Percentiles rank a stretch among this genome's conserved stretches.
Conservation (phyloP, 2,329 filamentous ascomycete species). For the Neurospora crassa region DNA sequence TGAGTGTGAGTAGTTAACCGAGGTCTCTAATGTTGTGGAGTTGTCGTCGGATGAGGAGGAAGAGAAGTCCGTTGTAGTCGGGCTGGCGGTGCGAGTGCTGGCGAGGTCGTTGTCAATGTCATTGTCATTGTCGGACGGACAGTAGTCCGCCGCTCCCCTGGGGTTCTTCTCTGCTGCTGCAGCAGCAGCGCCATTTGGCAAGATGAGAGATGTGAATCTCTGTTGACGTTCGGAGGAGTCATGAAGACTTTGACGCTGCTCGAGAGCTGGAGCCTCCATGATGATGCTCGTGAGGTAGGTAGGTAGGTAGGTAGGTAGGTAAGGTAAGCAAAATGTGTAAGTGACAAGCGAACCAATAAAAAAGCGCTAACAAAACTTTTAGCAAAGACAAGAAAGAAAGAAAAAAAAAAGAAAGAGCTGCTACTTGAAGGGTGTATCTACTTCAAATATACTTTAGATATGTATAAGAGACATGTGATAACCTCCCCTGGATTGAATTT, state of each 20-base stretch:
- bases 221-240: not conserved
- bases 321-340: not conserved
- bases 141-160: not conserved
- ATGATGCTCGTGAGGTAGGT: not conserved
- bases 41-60: not conserved
- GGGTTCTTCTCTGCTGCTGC: not conserved
- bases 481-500: too few relatives aligned
- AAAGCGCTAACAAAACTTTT: not conserved
- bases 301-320: not conserved
- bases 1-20: not conserved
- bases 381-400: not conserved
- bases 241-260: not conserved
- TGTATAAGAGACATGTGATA: too few relatives aligned
- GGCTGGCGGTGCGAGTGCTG: not conserved
- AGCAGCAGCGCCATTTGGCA: not conserved
- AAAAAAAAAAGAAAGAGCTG: not conserved
- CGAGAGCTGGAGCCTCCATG: not conserved
- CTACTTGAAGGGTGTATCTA: not conserved
- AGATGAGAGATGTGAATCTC: not conserved
- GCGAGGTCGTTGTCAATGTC: not conserved
- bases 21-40: slow-evolving; percentile 5
- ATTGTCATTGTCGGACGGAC: not conserved
- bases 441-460: not conserved
- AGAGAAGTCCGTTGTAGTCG: not conserved
- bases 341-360: not conserved